These are phyloP conservation scores for Brassica incana DNA, from an alignment of 345 rosid genomes.

Conservation along the genomic window DNA sequence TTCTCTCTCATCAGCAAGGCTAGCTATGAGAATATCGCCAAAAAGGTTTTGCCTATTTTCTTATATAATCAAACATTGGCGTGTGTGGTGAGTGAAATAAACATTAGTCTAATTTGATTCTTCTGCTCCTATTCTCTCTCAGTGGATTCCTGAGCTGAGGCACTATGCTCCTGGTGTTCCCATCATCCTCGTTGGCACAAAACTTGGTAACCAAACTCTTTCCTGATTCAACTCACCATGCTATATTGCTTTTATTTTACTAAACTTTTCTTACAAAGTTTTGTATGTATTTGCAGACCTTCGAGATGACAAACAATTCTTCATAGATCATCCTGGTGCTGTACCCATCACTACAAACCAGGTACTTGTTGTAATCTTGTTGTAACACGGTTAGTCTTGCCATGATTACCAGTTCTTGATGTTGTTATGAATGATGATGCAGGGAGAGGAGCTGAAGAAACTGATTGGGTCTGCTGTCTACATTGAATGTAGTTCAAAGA, in stretches of 20 bases:
- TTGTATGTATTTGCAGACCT: slow-evolving; percentile 51
- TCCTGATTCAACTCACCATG: neutral
- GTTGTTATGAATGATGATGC: slow-evolving; percentile 11
- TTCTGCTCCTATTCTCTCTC: slow-evolving; percentile 33
- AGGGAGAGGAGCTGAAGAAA: slow-evolving; percentile 97
- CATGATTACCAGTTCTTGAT: neutral
- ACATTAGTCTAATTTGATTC: neutral
- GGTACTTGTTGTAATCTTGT: slow-evolving; percentile 34
- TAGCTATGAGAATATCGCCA: slow-evolving; percentile 92
- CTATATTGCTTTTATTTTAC: too few species aligned
- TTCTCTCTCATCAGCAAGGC: slow-evolving; percentile 75
- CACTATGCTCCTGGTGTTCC: slow-evolving; percentile 94
- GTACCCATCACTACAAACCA: slow-evolving; percentile 64
- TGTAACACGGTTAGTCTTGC: neutral
- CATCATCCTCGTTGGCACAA: slow-evolving; percentile 83
- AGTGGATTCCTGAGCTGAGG: slow-evolving; percentile 96
- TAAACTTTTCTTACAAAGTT: neutral
- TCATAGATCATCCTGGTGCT: slow-evolving; percentile 71
- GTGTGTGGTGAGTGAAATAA: neutral
- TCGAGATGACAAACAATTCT: slow-evolving; percentile 69
- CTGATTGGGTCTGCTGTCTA: slow-evolving; percentile 83
- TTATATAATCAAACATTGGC: neutral
- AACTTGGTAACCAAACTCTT: slow-evolving; percentile 56
- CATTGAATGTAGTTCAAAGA: slow-evolving; percentile 91
- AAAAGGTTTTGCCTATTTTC: slow-evolving; percentile 61